Conservation (phyloP, 1,284 basidiomycete species). For the Trametes pubescens region DNA sequence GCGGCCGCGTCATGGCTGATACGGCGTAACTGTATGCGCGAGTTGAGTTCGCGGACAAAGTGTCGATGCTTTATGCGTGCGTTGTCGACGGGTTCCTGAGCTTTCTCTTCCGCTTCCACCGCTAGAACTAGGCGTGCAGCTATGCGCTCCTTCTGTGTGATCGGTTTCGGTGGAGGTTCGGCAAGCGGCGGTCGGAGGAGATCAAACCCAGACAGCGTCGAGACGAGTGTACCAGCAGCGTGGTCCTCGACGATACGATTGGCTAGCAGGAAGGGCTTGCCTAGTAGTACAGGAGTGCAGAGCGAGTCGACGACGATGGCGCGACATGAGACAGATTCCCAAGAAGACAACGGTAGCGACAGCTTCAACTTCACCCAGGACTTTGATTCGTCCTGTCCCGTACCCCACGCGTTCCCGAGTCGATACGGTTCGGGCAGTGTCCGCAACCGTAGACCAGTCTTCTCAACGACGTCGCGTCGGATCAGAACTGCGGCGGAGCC, state of each 20-base stretch:
- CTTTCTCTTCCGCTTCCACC: too few relatives aligned
- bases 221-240: too few relatives aligned
- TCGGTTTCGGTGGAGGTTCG: too few relatives aligned
- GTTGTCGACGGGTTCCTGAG: too few relatives aligned
- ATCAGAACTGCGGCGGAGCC: background rate
- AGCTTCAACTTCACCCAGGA: background rate
- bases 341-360: background rate
- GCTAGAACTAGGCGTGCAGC: too few relatives aligned
- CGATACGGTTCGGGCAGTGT: background rate
- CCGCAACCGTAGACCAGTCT: background rate
- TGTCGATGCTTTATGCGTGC: too few relatives aligned
- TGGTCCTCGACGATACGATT: background rate
- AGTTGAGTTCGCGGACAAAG: too few relatives aligned
- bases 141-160: too few relatives aligned
- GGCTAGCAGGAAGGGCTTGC: background rate
- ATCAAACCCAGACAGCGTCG: too few relatives aligned
- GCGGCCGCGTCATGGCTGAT: too few relatives aligned
- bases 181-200: too few relatives aligned
- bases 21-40: too few relatives aligned
- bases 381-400: background rate
- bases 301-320: background rate
- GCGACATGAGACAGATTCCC: background rate
- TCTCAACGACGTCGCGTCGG: background rate
- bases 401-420: background rate
- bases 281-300: background rate